Evolutionary conservation across 768 basidiomycete species (phyloP).

Genomic region (Favolaschia claudopus): DNA sequence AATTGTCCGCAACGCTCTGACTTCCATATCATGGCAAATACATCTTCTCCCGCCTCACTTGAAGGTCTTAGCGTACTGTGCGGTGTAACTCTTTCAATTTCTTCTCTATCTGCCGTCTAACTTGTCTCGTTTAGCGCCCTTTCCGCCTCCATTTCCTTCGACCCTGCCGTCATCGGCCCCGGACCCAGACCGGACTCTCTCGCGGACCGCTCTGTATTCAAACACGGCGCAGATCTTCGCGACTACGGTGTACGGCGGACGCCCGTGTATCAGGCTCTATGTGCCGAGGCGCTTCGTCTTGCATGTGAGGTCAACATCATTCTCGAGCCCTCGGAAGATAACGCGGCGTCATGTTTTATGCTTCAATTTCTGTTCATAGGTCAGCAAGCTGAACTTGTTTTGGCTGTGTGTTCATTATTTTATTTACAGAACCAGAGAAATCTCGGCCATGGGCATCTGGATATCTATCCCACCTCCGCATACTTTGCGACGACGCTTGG

Average conservation of each 20-base stretch:
- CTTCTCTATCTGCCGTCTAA: too few species aligned
- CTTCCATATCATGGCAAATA: not conserved
- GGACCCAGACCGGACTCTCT: conserved; percentile 5
- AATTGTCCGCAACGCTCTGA: too few species aligned
- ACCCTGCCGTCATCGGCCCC: conserved; percentile 2
- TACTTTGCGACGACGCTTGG: too few species aligned
- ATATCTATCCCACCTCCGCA: conserved; percentile 8
- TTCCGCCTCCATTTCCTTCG: conserved; percentile 1
- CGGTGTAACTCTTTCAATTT: too few species aligned
- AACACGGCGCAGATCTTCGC: conserved; percentile 1
- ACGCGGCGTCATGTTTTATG: conserved; percentile 9
- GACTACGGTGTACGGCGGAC: conserved; percentile 4
- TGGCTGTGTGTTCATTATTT: not conserved
- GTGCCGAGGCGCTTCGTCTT: not conserved
- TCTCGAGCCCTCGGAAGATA: conserved; percentile 8
- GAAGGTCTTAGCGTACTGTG: conserved; percentile 6
- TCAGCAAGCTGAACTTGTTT: not conserved
- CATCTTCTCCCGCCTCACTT: not conserved
- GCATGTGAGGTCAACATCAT: not conserved
- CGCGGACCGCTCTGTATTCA: conserved; percentile 10
- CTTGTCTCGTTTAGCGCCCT: too few species aligned
- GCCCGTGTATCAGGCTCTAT: not conserved
- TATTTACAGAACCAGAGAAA: not conserved
- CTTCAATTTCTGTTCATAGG: not conserved
- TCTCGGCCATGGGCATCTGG: conserved; percentile 11